phyloP scores from a whole-genome alignment of 495 filamentous ascomycete species.

The Aspergillus sclerotioniger region DNA sequence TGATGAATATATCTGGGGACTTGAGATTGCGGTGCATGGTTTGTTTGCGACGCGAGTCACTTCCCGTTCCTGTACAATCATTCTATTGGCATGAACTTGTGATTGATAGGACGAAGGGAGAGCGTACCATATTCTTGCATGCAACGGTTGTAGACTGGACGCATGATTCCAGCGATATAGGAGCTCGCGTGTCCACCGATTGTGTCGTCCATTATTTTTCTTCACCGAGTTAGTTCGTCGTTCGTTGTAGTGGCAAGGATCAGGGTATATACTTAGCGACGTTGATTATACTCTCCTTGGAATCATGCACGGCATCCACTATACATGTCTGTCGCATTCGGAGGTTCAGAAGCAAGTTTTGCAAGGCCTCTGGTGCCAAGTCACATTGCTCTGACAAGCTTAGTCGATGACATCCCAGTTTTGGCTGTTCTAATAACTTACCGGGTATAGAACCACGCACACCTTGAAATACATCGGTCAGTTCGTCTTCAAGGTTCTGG shows the following conservation, averaged over 20 bases:
- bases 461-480: neutral
- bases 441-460: conserved; percentile 12
- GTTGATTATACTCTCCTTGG: conserved; percentile 2
- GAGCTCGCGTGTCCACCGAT: conserved; percentile 21
- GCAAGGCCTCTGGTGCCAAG: conserved; percentile 15
- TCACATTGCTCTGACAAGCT: conserved; percentile 9
- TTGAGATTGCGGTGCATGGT: conserved; percentile 14
- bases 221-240: neutral
- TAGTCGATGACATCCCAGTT: neutral
- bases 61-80: conserved; percentile 12
- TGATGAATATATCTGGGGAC: conserved; percentile 7
- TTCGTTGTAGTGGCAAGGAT: neutral
- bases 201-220: conserved; percentile 14
- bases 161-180: conserved; percentile 25
- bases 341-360: conserved; percentile 16
- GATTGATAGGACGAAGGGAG: neutral
- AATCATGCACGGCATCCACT: conserved; percentile 4
- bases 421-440: neutral
- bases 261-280: conserved; percentile 9
- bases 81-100: conserved; percentile 1
- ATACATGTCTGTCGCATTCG: conserved; percentile 12
- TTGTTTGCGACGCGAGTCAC: conserved; percentile 13
- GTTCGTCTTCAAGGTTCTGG: neutral
- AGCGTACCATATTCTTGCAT: conserved; percentile 18
- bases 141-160: conserved; percentile 17